Conservation (phyloP, 257 asterid genomes). For the Forsythia suspensa region DNA sequence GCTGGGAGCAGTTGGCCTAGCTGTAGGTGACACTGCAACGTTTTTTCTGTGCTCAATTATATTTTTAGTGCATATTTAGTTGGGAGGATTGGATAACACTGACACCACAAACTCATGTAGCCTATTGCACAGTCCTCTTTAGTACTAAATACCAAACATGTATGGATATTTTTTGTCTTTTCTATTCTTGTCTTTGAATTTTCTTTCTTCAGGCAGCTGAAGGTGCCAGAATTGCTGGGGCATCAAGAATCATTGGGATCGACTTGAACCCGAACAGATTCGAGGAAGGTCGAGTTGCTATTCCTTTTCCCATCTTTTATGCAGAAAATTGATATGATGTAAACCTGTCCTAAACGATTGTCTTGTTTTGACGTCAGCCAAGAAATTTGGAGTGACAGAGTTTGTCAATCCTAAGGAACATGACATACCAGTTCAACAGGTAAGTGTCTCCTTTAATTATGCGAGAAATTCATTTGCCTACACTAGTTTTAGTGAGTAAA, state of each 20-base stretch:
- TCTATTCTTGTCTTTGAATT: background rate
- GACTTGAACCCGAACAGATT: constrained; percentile 54
- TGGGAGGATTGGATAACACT: background rate
- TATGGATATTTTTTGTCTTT: no score
- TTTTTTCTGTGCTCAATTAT: background rate
- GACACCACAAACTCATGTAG: no score
- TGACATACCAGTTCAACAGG: constrained; percentile 73
- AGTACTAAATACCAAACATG: no score
- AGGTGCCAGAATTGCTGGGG: constrained; percentile 77
- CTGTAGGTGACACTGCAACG: constrained; percentile 37
- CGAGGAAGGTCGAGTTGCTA: constrained; percentile 39
- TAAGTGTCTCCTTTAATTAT: background rate
- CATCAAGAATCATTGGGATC: constrained; percentile 76
- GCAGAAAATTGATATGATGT: background rate
- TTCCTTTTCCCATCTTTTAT: background rate
- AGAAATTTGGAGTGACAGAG: constrained; percentile 77
- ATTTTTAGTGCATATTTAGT: background rate
- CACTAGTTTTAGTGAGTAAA: no score
- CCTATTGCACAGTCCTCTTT: no score
- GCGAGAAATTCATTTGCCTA: background rate
- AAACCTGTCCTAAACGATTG: background rate
- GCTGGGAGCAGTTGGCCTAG: constrained; percentile 81
- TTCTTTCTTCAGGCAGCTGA: constrained; percentile 62
- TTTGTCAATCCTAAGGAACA: constrained; percentile 72
- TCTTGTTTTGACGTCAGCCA: constrained; percentile 42